These are phyloP conservation scores for Castanopsis chinensis DNA, from an alignment of 306 rosid genomes.

Conservation along the genomic window DNA sequence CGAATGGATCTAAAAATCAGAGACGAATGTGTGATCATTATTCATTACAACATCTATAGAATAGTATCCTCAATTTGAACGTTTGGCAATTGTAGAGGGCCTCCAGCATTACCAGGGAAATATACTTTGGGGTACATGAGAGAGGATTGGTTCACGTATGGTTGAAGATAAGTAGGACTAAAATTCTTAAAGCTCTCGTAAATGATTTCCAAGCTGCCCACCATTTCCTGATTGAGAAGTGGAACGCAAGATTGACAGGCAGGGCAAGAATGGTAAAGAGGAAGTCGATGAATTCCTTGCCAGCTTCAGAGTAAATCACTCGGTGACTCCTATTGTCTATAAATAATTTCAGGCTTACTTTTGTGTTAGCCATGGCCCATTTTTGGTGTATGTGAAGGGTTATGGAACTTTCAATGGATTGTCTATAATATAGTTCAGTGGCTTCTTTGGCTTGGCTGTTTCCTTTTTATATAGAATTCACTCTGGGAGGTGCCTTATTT, in stretches of 20 bases:
- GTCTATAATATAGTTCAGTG: too few species aligned
- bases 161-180: not conserved
- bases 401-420: too few species aligned
- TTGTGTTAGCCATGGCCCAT: not conserved
- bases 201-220: not conserved
- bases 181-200: conserved; percentile 21
- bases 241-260: not conserved
- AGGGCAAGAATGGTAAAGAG: conserved; percentile 14
- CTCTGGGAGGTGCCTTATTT: too few species aligned
- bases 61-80: too few species aligned
- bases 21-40: not conserved
- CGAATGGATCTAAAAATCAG: not conserved
- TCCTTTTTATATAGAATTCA: too few species aligned
- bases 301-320: conserved; percentile 17
- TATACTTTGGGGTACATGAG: conserved; percentile 1
- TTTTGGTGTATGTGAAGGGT: not conserved
- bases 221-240: not conserved
- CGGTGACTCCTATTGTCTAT: not conserved
- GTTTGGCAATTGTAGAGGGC: not conserved
- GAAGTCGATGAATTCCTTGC: conserved; percentile 17
- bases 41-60: not conserved
- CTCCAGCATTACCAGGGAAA: not conserved
- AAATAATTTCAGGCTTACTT: conserved; percentile 6
- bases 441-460: too few species aligned
- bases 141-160: not conserved